These are phyloP conservation scores for Dalbergia cultrata DNA, from an alignment of 306 rosid species.

Conservation along the genomic window DNA sequence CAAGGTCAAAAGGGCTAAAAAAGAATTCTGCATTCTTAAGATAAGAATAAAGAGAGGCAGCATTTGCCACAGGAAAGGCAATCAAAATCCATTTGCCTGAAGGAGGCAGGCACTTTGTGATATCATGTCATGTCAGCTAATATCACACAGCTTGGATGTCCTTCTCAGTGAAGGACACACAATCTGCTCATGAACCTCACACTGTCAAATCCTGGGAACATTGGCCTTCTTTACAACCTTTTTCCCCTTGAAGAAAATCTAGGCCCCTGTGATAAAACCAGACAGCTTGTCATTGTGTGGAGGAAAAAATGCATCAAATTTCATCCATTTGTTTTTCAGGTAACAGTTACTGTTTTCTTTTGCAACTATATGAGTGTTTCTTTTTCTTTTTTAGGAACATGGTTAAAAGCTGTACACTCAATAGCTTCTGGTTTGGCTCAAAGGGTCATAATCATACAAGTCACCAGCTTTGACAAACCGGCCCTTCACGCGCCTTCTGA, in stretches of 20 bases:
- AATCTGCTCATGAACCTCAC: constrained; percentile 49
- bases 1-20: constrained; percentile 51
- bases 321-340: constrained; percentile 50
- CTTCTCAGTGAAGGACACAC: constrained; percentile 49
- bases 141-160: constrained; percentile 38
- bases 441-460: constrained; percentile 84
- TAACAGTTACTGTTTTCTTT: constrained; percentile 46
- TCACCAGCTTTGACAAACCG: constrained; percentile 97
- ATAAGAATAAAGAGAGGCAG: constrained; percentile 47
- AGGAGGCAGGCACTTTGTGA: constrained; percentile 39
- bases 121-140: constrained; percentile 40
- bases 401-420: constrained; percentile 72
- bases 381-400: constrained; percentile 57
- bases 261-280: constrained; percentile 75
- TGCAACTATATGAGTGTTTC: constrained; percentile 55
- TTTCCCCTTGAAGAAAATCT: constrained; percentile 54
- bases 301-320: constrained; percentile 54
- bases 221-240: constrained; percentile 48
- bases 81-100: constrained; percentile 46
- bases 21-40: constrained; percentile 47
- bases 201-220: constrained; percentile 46
- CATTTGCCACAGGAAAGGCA: constrained; percentile 43
- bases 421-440: constrained; percentile 90
- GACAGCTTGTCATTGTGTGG: constrained; percentile 60
- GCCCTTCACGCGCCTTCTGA: constrained; percentile 93